These are phyloP conservation scores for Aspergillus novoparasiticus DNA, from an alignment of 2,329 filamentous ascomycete species.

Conservation along the genomic window DNA sequence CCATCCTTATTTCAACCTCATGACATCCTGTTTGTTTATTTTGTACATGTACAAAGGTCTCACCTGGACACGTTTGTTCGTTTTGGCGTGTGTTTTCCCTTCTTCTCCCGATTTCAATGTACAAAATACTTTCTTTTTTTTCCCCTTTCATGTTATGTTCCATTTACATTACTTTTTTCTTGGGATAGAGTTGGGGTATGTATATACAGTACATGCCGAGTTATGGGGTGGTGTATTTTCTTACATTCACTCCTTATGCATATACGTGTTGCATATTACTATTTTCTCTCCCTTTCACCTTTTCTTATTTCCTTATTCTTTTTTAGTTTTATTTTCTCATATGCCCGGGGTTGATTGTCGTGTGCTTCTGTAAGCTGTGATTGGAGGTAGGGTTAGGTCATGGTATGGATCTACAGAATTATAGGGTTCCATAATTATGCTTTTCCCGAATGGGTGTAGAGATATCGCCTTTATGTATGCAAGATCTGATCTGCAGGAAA, in stretches of 20 bases:
- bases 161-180: background rate
- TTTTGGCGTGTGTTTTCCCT: background rate
- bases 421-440: background rate
- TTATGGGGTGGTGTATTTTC: background rate
- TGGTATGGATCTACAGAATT: background rate
- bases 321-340: background rate
- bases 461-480: background rate
- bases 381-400: background rate
- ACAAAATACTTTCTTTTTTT: background rate
- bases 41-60: background rate
- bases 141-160: background rate
- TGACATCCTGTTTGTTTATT: background rate
- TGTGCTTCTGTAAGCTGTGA: background rate
- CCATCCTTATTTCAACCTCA: conserved; percentile 1
- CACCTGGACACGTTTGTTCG: background rate
- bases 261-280: background rate
- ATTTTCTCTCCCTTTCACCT: background rate
- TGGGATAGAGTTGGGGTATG: background rate
- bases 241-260: background rate
- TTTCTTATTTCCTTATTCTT: no score
- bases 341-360: no score
- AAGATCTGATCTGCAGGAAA: conserved; percentile 2
- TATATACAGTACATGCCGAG: background rate
- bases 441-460: background rate
- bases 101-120: background rate